Conservation (phyloP, 1,284 basidiomycete species). For the Ganoderma lucidum region DNA sequence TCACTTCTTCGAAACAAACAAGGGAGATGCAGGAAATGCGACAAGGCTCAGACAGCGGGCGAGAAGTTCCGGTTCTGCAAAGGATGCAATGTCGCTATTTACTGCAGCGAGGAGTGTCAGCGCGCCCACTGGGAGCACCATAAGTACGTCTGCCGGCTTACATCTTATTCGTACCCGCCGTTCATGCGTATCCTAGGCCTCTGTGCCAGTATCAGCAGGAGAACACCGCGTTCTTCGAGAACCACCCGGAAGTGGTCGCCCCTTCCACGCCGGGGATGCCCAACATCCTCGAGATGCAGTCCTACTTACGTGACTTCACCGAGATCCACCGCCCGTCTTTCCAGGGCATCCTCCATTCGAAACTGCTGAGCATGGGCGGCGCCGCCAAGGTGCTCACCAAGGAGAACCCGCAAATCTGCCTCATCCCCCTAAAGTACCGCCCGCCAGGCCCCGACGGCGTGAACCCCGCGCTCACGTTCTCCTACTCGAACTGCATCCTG, state of each 20-base stretch:
- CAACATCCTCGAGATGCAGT: constrained; percentile 12
- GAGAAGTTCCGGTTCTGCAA: constrained; percentile 15
- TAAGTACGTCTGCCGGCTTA: background rate
- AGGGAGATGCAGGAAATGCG: constrained; percentile 16
- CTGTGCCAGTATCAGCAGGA: constrained; percentile 17
- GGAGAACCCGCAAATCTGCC: constrained; percentile 14
- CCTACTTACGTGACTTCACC: constrained; percentile 17
- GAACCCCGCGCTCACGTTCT: constrained; percentile 4
- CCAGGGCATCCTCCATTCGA: constrained; percentile 15
- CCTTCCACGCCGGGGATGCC: constrained; percentile 4
- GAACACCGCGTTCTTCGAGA: background rate
- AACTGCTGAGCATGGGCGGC: constrained; percentile 9
- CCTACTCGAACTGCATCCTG: background rate
- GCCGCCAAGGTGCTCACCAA: constrained; percentile 4
- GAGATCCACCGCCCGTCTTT: constrained; percentile 16
- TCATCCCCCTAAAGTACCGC: constrained; percentile 17
- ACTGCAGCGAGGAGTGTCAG: constrained; percentile 19
- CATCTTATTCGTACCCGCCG: background rate
- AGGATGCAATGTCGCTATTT: constrained; percentile 16
- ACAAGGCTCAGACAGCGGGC: constrained; percentile 9
- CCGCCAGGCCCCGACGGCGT: constrained; percentile 11
- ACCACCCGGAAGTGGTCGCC: background rate
- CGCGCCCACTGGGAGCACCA: constrained; percentile 16
- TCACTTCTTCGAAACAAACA: constrained; percentile 15
- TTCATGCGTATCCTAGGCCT: background rate